Base-by-base conservation (phyloP, 2,329 filamentous ascomycete genomes). In the Penicillium corylophilum region DNA sequence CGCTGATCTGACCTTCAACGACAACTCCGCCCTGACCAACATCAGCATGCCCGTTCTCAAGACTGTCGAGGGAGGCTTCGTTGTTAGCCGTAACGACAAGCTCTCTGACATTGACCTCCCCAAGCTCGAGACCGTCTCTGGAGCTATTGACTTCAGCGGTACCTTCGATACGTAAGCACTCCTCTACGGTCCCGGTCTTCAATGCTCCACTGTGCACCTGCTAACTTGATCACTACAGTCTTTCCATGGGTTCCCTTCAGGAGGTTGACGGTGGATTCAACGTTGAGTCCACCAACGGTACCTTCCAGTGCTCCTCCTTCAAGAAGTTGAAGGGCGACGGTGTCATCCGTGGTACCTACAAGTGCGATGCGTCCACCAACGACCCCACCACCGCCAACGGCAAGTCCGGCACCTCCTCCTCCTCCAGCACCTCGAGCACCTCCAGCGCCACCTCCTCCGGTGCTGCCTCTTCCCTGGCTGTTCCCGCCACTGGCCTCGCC, bases 21-120 rank as follows among this genome's bases (percentile, higher is more conserved):
- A 76, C 73, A 85, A 85, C 77, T 64, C 71, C 56, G 64, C 78
- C 56, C 67, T 87, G 55, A 74, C 76, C 70, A 96, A 95, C 82
- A 80, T 96, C 74, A 85, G 86, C 53, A 82, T 95, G 74, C 86
- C 88, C 43, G 42, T 69, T 20, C 80, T 97, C 41, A 80, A 78
- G 60, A 81, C 75, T 48, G 82, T 96, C 65, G 84, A 82, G 62
- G 92, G 90, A 77, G 90, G 88, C 71, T 83, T 95, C 71, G 85
- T 88, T 63, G 84, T 99, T 68, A 87, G 89, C 75, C 95, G 96
- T 84, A 96, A 97, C 86, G 89, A 90, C 55, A 77, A 79, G 50
- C 82, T 96, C 29, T 63, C 74, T 50, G 70, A 77, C 54, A 79
- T 96, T 50, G 74, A 82, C 59, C 88, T 97, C 75, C 80, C 82